Evolutionary conservation across 73 alveolate species (phyloP), one percentile per base, ranked within the genome.

Genomic region (Breviolum minutum): DNA sequence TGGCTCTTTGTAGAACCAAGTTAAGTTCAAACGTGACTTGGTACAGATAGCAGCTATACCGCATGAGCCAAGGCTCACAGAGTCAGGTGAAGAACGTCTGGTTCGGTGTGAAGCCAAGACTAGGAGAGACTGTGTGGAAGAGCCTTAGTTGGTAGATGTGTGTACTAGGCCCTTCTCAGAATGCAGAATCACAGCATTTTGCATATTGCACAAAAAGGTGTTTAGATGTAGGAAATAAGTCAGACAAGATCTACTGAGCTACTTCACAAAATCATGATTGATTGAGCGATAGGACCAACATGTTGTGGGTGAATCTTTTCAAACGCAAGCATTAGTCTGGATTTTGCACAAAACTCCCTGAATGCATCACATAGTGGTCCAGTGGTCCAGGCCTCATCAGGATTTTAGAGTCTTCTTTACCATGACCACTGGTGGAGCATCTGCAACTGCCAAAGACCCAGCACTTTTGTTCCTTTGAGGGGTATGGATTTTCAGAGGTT

Each of bases 401-500:
- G 99, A 99, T 95, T 99, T 99, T 96, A 99, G 99, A 84, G 98
- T 99, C 54, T 99, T 99, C 98, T 99, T 99, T 83, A 99, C 99
- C 73, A 98, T 99, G 99, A 99, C 96, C 97, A 99, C 76, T 32
- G 95, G 87, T 32, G 99, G 64, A 30, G 63, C 83, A 61, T 24
- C 69, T 54, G 61, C 97, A 14, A 70, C 97, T 6, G 97, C 69
- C 24, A 32, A 74, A 0, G 17, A 11, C 97, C 64, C 22, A 90
- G 64, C 48, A 11, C 27, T 80, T 8, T n/a, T 70, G 14, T 26
- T 70, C 80, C 24, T 76, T 79, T 79, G 26, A 40, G 54, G 54
- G 54, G 54, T 40, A 40, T 40, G 54, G 0, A 40, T 40, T 40
- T 40, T 40, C 54, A 40, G 54, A 40, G 0, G 54, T 40, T 40